phyloP scores from a whole-genome alignment of 2,329 filamentous ascomycete species.

The Claviceps maximensis region DNA sequence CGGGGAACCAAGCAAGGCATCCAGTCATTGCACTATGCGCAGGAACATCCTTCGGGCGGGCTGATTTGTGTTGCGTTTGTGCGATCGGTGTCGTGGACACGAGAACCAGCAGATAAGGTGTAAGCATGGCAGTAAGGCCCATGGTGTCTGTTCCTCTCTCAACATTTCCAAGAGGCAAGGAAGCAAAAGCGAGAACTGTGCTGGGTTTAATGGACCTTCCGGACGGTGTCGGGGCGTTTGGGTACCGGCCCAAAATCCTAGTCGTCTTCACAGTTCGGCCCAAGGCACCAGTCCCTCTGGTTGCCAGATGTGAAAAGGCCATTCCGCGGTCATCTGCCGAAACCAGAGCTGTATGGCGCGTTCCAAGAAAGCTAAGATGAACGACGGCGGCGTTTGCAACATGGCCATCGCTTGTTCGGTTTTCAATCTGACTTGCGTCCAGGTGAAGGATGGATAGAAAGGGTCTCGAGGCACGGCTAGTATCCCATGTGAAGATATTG shows the following conservation, averaged over 20 bases:
- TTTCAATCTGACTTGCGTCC: slow-evolving; percentile 48
- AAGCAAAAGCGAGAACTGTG: slow-evolving; percentile 82
- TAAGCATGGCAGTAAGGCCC: slow-evolving; percentile 88
- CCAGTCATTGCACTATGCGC: slow-evolving; percentile 88
- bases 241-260: slow-evolving; percentile 83
- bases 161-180: slow-evolving; percentile 85
- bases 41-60: slow-evolving; percentile 78
- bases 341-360: slow-evolving; percentile 82
- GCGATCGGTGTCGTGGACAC: slow-evolving; percentile 94
- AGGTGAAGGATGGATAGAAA: slow-evolving; percentile 80
- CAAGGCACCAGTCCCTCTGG: slow-evolving; percentile 74
- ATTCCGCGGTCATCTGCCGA: slow-evolving; percentile 92
- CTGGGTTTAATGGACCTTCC: slow-evolving; percentile 74
- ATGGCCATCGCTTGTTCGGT: slow-evolving; percentile 68
- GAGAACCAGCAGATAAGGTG: slow-evolving; percentile 87
- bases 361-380: slow-evolving; percentile 90
- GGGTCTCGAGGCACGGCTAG: slow-evolving; percentile 64
- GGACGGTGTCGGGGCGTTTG: slow-evolving; percentile 47
- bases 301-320: slow-evolving; percentile 96
- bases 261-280: slow-evolving; percentile 80
- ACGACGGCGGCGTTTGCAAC: slow-evolving; percentile 63
- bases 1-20: slow-evolving; percentile 93
- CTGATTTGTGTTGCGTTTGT: slow-evolving; percentile 89
- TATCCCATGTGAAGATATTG: slow-evolving; percentile 95
- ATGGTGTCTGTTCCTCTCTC: slow-evolving; percentile 77